Base-by-base conservation (phyloP, 2,329 filamentous ascomycete genomes). In the Pseudopyricularia cyperi region DNA sequence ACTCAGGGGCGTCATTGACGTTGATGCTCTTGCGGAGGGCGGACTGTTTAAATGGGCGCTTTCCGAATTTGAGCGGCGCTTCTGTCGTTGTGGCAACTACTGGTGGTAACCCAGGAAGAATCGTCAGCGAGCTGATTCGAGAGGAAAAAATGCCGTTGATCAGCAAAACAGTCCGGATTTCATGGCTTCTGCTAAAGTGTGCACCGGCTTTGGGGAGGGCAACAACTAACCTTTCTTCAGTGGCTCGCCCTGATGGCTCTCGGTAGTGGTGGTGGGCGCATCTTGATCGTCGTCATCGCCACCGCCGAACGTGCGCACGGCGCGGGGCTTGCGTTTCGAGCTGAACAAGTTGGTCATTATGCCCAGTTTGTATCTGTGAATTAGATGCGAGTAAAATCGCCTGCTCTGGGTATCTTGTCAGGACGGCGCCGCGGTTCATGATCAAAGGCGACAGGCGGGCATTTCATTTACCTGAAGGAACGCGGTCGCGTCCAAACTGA, bases 241-340 rank as follows among this genome's bases (percentile, higher is more conserved):
- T 17, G 56, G 56, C 52, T 61, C 48, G 60, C 42, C 63, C 57
- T 49, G 54, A 35, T 48, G 54, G 50, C 2, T 56, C 54, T 4
- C 50, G 56, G 50, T 2, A 52, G 17, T 2, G 52, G 17, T 17
- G 11, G 24, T 32, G 3, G 49, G 49, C 24, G 35, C 28, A 30
- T 51, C 54, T 24, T 53, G 14, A 12, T 57, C 56, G 33, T 53
- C 53, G 37, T 71, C 70, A 1, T 82, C 83, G 3, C 87, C 81
- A 12, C 83, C 80, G 46, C 88, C 85, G 42, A 80, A 73, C 0
- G 80, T 72, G 47, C 81, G 84, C 59, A 95, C 86, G 61, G 89
- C 85, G 57, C 87, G 84, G 47, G 87, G 82, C 59, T 93, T 89
- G 57, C 79, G 69, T 60, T 79, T 83, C 1, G 71, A 65, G 4